Evolutionary conservation across 306 rosid species (phyloP).

Genomic region (Biancaea sappan): DNA sequence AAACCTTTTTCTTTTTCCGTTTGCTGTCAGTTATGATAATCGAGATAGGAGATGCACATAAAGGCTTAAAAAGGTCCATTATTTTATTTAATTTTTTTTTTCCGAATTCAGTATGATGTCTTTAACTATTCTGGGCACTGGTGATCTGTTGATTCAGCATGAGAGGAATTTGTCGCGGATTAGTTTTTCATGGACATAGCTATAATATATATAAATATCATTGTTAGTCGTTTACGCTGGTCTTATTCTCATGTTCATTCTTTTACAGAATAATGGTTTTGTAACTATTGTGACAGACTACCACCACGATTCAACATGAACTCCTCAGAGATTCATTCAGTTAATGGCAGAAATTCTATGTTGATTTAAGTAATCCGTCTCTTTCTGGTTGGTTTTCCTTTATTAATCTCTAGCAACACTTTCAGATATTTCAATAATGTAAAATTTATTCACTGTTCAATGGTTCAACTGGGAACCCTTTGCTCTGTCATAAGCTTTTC

Average conservation of each 20-base stretch:
- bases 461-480: not conserved
- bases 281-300: constrained; percentile 36
- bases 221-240: constrained; percentile 17
- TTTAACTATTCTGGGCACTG: constrained; percentile 24
- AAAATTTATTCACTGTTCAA: not conserved
- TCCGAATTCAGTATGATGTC: not conserved
- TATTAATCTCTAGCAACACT: not conserved
- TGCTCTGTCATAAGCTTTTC: not conserved
- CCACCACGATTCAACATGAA: not conserved
- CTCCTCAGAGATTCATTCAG: not conserved
- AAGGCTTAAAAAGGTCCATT: constrained; percentile 27
- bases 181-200: not conserved
- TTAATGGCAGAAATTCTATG: constrained; percentile 9
- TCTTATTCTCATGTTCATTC: not conserved
- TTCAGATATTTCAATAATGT: constrained; percentile 4
- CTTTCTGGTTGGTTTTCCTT: not conserved
- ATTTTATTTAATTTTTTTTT: not conserved
- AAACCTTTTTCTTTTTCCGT: not conserved
- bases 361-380: constrained; percentile 6
- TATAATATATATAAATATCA: constrained; percentile 21
- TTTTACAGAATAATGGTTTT: constrained; percentile 33
- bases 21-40: constrained; percentile 19
- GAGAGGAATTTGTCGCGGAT: constrained; percentile 32
- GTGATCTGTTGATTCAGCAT: constrained; percentile 16
- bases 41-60: constrained; percentile 38